Base-by-base conservation (phyloP, 2,329 filamentous ascomycete species). In the Fusarium sarcochroum region DNA sequence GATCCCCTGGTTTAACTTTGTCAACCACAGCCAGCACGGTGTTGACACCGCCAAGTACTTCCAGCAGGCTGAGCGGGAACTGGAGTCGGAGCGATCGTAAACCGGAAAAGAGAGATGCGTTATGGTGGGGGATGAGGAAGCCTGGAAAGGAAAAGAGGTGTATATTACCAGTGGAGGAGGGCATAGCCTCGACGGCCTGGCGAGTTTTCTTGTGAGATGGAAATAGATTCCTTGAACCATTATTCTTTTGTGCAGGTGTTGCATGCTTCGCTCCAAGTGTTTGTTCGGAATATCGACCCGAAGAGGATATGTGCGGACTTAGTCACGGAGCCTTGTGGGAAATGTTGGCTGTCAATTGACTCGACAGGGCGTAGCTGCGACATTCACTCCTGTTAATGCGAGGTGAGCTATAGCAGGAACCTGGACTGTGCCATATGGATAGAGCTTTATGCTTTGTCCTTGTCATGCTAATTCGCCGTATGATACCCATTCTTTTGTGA, bases 11-110 rank as follows among this genome's bases (percentile, higher is more conserved):
- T 95, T 97, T 83, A 99, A 99, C 85, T 92, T 99, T 82, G 95
- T 97, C 77, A 98, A 99, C 82, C 96, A 99, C 82, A 90, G 89
- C 78, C 84, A 97, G 87, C 96, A 99, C 80, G 96, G 96, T 73
- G 93, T 99, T 61, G 96, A 99, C 80, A 99, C 96, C 32, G 94
- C 95, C 70, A 99, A 99, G 85, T 99, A 99, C 84, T 99, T 97
- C 82, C 91, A 91, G 79, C 93, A 97, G 80, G 96, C 96, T 9
- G 96, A 99, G 86, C 86, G 91, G 79, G 96, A 99, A 81, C 82
- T 99, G 75, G 96, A 97, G 83, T 90, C 90, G 38, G 94, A 97
- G 52, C 69, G 62, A 37, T 72, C 59, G 50, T 63, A 63, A 66
- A 48, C 18, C 15, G 20, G n/a, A 40, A 25, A 6, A 27, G 37